Evolutionary conservation across 2,329 filamentous ascomycete genomes (phyloP), one percentile per base, ranked within the genome.

Genomic region (Graphilbum fragrans): DNA sequence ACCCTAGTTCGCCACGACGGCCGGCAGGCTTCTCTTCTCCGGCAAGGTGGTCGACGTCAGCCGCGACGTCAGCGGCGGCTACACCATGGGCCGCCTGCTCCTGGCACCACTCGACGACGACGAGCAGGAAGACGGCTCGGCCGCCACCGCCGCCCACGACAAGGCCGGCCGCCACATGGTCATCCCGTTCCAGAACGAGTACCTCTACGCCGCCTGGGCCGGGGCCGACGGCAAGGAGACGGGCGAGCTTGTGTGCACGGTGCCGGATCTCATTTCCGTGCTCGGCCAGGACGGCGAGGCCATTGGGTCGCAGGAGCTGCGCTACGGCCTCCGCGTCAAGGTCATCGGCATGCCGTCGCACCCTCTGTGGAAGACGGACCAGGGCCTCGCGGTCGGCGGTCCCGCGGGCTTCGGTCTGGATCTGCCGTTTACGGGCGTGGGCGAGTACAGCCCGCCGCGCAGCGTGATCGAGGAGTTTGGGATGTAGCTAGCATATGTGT

Each of bases 301-400:
- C 2, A 55, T 74, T 9, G 70, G 70, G 4, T 65, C 69, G 32
- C 70, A 68, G 1, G 70, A 74, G 49, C 73, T 68, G 52, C 60
- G 67, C 37, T 74, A 72, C 46, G 70, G 70, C 1, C 54, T 69
- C 31, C 53, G 65, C 29, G 69, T 74, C 1, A 60, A 63, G 0
- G 69, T 75, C 0, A 51, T 76, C 31, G 72, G 66, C 1, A 69
- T 75, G 32, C 67, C 67, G 1, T 69, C n/a, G n/a, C n/a, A 67
- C 44, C 70, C 66, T 34, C 67, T 69, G 5, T 58, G 64, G 33
- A 77, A 72, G 70, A 72, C 65, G 0, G 61, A 64, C 22, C 68
- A 58, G 20, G 72, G 69, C 3, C 46, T 69, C 3, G 66, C 68
- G 34, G 65, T 69, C 22, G 67, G 67, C 7, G 67, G 67, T 1